Evolutionary conservation across 306 rosid species (phyloP), one percentile per base, ranked within the genome.

Genomic region (Benincasa hispida): DNA sequence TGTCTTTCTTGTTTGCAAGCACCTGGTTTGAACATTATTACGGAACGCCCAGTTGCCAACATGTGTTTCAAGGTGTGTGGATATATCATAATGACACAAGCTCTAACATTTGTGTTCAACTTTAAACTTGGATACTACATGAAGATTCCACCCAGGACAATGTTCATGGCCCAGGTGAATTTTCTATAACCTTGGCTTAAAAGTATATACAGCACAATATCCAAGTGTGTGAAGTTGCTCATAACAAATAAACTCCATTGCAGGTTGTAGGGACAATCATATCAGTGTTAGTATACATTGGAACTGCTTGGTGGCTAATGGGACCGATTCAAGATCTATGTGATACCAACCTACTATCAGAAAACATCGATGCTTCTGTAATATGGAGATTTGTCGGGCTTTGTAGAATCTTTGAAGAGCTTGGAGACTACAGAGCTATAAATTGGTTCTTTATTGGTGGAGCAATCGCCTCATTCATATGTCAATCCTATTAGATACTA

Each of bases 11-110:
- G 56, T 69, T 28, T 74, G 80, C 85, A 93, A 92, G 61, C 69
- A 83, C 96, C 92, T 0, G 98, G 98, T 61, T 82, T 93, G 84
- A 93, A 93, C 79, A 77, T 93, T 27, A 87, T 93, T 73, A 93
- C 97, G 18, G 92, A 87, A 73, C 88, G 84, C 78, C 98, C 98
- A 8, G 39, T 35, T 1, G 39, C 39, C 8, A 35, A 35, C 8
- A 35, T 91, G 97, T 91, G 96, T 84, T 93, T 93, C 86, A 93
- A 93, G 88, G 98, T 93, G 56, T 93, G 87, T 63, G 97, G 98
- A 15, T 93, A 89, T 86, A 93, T 89, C 65, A 93, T 97, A 82
- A 89, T 91, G 96, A 1, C 67, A 35, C 98, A 93, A 87, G 97
- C 92, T 73, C 79, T 91, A 11, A 79, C 84, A 28, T 93, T 93